A percentile compares a stretch with the other conserved stretches of the same genome.
Conservation (phyloP, 768 basidiomycete species). For the Boletus reticulatus region DNA sequence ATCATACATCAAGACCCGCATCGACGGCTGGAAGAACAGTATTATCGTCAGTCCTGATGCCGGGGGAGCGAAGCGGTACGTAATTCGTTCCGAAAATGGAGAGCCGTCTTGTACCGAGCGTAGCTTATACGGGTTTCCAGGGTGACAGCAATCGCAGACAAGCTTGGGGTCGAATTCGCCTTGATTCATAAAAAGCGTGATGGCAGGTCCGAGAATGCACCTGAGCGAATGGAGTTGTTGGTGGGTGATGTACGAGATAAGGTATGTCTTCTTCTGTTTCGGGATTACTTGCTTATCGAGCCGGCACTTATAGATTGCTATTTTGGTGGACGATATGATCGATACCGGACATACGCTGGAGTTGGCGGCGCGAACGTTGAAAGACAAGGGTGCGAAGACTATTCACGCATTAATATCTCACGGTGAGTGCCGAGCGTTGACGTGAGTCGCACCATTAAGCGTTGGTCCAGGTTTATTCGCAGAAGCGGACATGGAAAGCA, state of each 20-base stretch:
- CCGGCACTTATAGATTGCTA: conserved; percentile 59
- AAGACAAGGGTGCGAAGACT: conserved; percentile 84
- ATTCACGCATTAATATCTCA: conserved; percentile 92
- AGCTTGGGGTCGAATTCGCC: conserved; percentile 92
- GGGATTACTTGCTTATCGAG: conserved; percentile 6
- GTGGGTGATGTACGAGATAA: conserved; percentile 95
- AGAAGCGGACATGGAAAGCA: conserved; percentile 63
- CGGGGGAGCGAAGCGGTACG: conserved; percentile 96
- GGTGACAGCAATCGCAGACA: conserved; percentile 93
- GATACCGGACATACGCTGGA: conserved; percentile 91
- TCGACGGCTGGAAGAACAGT: conserved; percentile 80
- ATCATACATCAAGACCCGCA: conserved; percentile 84
- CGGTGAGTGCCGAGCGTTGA: conserved; percentile 46
- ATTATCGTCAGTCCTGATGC: conserved; percentile 98
- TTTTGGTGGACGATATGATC: conserved; percentile 98
- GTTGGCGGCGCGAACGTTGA: conserved; percentile 80
- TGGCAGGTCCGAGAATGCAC: conserved; percentile 59
- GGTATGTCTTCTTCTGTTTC: conserved; percentile 34
- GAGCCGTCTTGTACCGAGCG: background rate
- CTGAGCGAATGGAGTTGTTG: conserved; percentile 86
- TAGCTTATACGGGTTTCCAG: conserved; percentile 40
- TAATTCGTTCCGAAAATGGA: conserved; percentile 6
- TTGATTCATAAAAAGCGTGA: conserved; percentile 91
- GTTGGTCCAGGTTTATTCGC: conserved; percentile 66
- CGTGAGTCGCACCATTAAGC: conserved; percentile 5